Base-by-base conservation (phyloP, 306 rosid species). In the Oxytropis ochrocephala region DNA sequence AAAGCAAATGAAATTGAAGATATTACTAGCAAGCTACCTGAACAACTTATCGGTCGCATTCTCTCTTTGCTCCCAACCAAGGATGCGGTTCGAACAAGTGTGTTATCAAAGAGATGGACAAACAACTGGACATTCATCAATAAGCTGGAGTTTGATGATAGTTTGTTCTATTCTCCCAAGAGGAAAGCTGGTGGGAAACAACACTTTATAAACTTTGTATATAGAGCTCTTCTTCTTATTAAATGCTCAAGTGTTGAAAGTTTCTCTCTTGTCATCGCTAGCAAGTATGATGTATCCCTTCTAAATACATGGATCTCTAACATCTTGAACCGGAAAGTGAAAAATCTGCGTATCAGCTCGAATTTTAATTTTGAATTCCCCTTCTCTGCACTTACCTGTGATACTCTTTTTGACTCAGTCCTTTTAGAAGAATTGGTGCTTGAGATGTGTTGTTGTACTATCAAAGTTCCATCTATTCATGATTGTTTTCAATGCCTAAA, bases 21-120 rank as follows among this genome's bases (percentile, higher is more conserved):
- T 19, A 11, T 7, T 11, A 14, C 21, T 2, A 56, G 60, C 43
- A 55, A 66, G 10, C 61, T 75, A 55, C 53, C 68, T 19, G 69
- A 55, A 27, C 0, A 14, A 2, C 18, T 67, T 7, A 36, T 75
- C 5, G 11, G n/a, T 46, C 21, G 13, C 10, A 67, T 75, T 1
- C 33, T 75, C 2, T 47, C 67, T 21, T 11, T 35, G 36, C 61
- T 75, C 7, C 59, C 59, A 4, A 21, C 59, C 11, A 39, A 76
- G 29, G 75, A 68, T 1, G 80, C 80, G 17, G 55, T 60, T 6
- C 70, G 70, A 0, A 76, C 75, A 3, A 36, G 75, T 41, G 70
- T 76, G 1, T 17, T 68, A 30, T 68, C 80, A 11, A 68, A 68
- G 13, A 60, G 11, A 41, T 68, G 80, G 80, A 8, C 8, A n/a